These are phyloP conservation scores for Eimeria necatrix DNA, from an alignment of 169 alveolate species.

Conservation along the genomic window DNA sequence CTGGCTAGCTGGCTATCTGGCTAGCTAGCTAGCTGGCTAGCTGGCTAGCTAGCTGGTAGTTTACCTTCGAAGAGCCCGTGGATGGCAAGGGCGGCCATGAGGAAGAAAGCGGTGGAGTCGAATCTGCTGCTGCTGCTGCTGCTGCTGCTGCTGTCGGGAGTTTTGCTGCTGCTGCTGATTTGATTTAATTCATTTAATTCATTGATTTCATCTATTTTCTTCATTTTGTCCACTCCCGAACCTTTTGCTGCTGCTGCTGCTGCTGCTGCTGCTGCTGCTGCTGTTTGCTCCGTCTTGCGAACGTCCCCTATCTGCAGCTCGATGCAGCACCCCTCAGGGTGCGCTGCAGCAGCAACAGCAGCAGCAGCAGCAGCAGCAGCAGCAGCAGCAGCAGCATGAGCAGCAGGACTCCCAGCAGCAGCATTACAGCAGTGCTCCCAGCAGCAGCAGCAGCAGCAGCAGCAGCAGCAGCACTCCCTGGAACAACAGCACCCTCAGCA, in stretches of 20 bases:
- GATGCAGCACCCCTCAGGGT: no score
- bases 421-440: background rate
- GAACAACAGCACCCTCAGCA: background rate
- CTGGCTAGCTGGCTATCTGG: background rate
- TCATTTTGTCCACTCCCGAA: background rate
- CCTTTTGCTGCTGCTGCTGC: background rate
- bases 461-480: background rate
- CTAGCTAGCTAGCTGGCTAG: background rate
- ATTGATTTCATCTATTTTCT: no score
- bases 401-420: background rate
- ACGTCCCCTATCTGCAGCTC: no score
- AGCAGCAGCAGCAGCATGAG: no score
- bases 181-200: no score
- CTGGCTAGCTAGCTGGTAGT: background rate
- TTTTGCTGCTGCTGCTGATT: background rate
- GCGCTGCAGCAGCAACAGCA: no score
- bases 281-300: no score
- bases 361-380: no score
- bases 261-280: background rate
- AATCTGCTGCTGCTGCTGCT: background rate
- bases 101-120: slow-evolving; percentile 30
- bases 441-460: slow-evolving; percentile 1
- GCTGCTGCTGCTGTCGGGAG: background rate
- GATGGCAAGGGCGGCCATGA: slow-evolving; percentile 65
- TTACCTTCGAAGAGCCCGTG: slow-evolving; percentile 74